Conservation (phyloP, 192 early-diverging fungal species). For the Umbelopsis vinacea region DNA sequence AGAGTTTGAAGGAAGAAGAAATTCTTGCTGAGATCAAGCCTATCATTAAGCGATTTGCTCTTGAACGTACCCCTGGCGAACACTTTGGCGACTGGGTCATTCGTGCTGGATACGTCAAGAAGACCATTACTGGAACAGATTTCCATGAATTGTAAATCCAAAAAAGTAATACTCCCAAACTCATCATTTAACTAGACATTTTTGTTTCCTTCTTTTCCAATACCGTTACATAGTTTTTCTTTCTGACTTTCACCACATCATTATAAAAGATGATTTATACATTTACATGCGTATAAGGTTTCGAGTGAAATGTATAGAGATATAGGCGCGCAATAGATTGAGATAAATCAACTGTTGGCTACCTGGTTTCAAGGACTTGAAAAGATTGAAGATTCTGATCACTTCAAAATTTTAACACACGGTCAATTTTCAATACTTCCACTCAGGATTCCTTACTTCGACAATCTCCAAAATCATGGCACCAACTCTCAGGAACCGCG, state of each 20-base stretch:
- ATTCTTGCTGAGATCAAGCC: constrained; percentile 79
- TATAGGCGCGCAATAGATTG: neutral
- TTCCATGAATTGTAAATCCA: constrained; percentile 67
- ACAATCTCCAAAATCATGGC: neutral
- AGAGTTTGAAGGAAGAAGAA: constrained; percentile 86
- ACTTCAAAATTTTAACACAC: too few relatives aligned
- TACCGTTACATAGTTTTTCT: constrained; percentile 23
- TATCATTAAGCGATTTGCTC: constrained; percentile 81
- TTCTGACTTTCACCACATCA: neutral
- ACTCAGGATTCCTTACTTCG: too few relatives aligned
- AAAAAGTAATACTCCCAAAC: neutral
- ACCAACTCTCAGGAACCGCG: neutral
- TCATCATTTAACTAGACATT: constrained; percentile 11
- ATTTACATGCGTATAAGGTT: neutral
- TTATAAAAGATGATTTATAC: constrained; percentile 3
- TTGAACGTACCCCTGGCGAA: constrained; percentile 73
- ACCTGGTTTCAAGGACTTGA: neutral
- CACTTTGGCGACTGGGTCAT: constrained; percentile 96
- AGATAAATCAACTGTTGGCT: neutral
- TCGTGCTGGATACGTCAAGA: constrained; percentile 83
- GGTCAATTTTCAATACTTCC: too few relatives aligned
- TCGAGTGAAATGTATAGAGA: neutral
- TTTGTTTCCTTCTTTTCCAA: constrained; percentile 15
- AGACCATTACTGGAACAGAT: constrained; percentile 73
- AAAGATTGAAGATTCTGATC: too few relatives aligned